Base-by-base conservation (phyloP, 805 yeast species). In the Kazachstania psychrophila region DNA sequence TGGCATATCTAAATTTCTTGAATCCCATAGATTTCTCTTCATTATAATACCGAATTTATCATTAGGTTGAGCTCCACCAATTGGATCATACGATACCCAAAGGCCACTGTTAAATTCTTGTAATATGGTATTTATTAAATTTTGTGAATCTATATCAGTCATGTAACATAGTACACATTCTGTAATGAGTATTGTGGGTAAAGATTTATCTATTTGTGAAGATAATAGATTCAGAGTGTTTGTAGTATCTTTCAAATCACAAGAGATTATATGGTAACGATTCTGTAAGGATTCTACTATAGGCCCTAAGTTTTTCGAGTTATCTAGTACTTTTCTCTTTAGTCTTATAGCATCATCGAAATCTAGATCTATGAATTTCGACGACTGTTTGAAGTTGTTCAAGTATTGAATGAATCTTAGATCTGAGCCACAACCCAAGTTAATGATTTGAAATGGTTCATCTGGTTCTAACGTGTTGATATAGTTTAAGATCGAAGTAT, bases 351-450 rank as follows among this genome's bases (percentile, higher is more conserved):
- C 62, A 30, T 68, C 71, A 2, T 63, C 53, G 39, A 68, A 75
- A 49, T 75, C 82, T 19, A 75, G 47, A 45, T 75, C 82, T 16
- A 69, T 46, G 43, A 66, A 71, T 6, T 44, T 52, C 5, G 24
- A 19, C 19, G 69, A 41, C 4, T 52, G 40, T 17, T 24, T 12
- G n/a, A 39, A 35, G 15, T 51, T 30, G 6, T 50, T 25, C 12
- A 74, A 48, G 6, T 68, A 44, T 6, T 57, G 59, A 39, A 72
- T 65, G 28, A 62, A 60, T 43, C 80, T 56, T 6, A 79, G 70
- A 33, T 84, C 88, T 0, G 85, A 67, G 2, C 80, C 82, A 28
- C 83, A 75, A 33, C 84, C 85, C 52, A 79, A 70, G 36, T 77
- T 78, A 2, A 80, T 55, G 5, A 74, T 74, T 56, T 80, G 84